phyloP scores from a whole-genome alignment of 352 stramenopile genomes.

The Phytophthora tubulina region DNA sequence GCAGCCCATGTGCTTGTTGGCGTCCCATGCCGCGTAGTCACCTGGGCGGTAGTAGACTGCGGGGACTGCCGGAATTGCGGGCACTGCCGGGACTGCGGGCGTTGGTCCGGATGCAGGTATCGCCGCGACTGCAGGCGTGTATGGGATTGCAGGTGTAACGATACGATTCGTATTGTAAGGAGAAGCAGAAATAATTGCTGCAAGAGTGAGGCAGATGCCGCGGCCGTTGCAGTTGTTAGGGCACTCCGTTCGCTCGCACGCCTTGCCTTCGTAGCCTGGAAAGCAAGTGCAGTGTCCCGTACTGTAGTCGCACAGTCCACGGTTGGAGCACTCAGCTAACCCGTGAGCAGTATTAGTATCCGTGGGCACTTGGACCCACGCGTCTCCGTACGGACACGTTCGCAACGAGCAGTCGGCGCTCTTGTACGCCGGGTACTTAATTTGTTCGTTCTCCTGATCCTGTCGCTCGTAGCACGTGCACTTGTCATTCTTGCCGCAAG shows the following conservation, averaged over 20 bases:
- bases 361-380: constrained; percentile 72
- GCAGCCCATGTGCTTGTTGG: constrained; percentile 94
- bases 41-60: not conserved
- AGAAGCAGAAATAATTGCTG: constrained; percentile 70
- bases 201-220: constrained; percentile 94
- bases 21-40: constrained; percentile 90
- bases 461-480: constrained; percentile 92
- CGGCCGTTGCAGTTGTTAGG: constrained; percentile 95
- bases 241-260: constrained; percentile 93
- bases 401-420: constrained; percentile 83
- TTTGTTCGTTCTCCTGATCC: constrained; percentile 46
- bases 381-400: constrained; percentile 76
- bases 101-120: too few relatives aligned
- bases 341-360: constrained; percentile 80
- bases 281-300: constrained; percentile 94
- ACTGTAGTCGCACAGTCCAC: constrained; percentile 92
- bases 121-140: too few relatives aligned
- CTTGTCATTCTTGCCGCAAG: constrained; percentile 90
- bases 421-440: constrained; percentile 69
- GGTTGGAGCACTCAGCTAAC: constrained; percentile 94
- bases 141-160: not conserved
- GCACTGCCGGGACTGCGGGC: too few relatives aligned
- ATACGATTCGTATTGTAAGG: not conserved
- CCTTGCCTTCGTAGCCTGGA: constrained; percentile 90
- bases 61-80: too few relatives aligned